Evolutionary conservation across 2,329 filamentous ascomycete species (phyloP).

Genomic region (Monascus ruber): DNA sequence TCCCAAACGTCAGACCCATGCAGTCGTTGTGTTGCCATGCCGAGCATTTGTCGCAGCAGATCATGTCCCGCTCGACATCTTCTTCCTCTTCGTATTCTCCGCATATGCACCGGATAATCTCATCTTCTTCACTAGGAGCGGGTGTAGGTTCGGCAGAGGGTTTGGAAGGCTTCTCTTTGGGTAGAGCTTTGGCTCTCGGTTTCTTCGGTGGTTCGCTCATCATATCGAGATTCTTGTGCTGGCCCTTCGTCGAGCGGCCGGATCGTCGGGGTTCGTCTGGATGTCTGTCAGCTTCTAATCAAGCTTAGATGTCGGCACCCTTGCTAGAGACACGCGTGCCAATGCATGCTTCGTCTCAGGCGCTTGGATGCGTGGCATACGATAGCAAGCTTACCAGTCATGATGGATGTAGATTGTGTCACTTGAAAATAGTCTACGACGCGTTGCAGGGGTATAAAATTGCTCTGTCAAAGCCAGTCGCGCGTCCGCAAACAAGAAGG

Average conservation of each 20-base stretch:
- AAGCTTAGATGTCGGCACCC: slow-evolving; percentile 1
- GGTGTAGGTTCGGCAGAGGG: slow-evolving; percentile 36
- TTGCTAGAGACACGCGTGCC: not conserved
- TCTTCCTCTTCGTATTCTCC: slow-evolving; percentile 77
- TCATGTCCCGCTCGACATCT: slow-evolving; percentile 82
- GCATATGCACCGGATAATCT: slow-evolving; percentile 86
- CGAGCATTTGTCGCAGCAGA: slow-evolving; percentile 82
- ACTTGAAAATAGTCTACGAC: slow-evolving; percentile 28
- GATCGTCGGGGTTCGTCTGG: slow-evolving; percentile 81
- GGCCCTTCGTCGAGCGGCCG: slow-evolving; percentile 90
- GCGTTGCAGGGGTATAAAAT: slow-evolving; percentile 13
- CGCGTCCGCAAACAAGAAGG: slow-evolving; percentile 12
- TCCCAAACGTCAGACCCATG: slow-evolving; percentile 72
- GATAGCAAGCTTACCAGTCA: slow-evolving; percentile 49
- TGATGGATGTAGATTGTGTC: slow-evolving; percentile 28
- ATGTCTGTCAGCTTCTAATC: slow-evolving; percentile 18
- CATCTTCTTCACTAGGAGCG: slow-evolving; percentile 41
- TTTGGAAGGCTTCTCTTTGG: slow-evolving; percentile 36
- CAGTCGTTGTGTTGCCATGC: slow-evolving; percentile 98
- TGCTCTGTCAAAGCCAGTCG: slow-evolving; percentile 10
- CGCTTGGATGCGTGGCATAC: slow-evolving; percentile 15
- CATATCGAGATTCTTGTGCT: slow-evolving; percentile 78
- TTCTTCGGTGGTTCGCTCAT: slow-evolving; percentile 48
- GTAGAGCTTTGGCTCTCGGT: slow-evolving; percentile 35
- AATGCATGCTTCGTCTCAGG: slow-evolving; percentile 1